Evolutionary conservation across 106 monocot genomes (phyloP).

Genomic region (Chionographis japonica): DNA sequence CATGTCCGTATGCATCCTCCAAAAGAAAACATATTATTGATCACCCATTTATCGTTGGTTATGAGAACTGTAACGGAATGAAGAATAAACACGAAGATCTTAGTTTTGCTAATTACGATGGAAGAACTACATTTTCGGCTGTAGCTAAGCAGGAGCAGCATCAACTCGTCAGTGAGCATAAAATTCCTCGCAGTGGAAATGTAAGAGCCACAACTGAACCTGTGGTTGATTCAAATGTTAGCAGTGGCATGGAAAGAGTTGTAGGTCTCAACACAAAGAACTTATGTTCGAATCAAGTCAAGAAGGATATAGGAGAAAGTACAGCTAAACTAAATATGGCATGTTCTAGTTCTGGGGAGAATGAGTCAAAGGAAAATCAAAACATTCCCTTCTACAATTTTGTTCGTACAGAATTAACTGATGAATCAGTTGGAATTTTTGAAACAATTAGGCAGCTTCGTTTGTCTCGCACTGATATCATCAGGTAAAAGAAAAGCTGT

Average conservation of each 20-base stretch:
- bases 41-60: conserved; percentile 4
- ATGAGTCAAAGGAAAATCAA: conserved; percentile 9
- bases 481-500: conserved; percentile 26
- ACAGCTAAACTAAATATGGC: conserved; percentile 8
- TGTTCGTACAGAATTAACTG: neutral
- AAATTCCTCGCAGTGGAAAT: neutral
- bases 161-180: neutral
- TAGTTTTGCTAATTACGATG: conserved; percentile 13
- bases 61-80: conserved; percentile 5
- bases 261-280: neutral
- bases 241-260: too few relatives aligned
- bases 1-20: conserved; percentile 14
- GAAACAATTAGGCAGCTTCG: conserved; percentile 41
- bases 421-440: conserved; percentile 21
- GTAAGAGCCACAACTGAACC: neutral
- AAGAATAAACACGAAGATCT: conserved; percentile 1
- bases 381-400: conserved; percentile 12
- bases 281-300: conserved; percentile 2
- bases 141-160: conserved; percentile 11
- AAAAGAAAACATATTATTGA: neutral
- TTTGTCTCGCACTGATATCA: conserved; percentile 35
- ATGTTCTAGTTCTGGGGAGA: conserved; percentile 6
- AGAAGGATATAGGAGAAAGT: conserved; percentile 1
- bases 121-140: conserved; percentile 17
- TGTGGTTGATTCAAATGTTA: neutral